Conservation (phyloP, 2,329 filamentous ascomycete genomes). For the Fusarium nodosum region DNA sequence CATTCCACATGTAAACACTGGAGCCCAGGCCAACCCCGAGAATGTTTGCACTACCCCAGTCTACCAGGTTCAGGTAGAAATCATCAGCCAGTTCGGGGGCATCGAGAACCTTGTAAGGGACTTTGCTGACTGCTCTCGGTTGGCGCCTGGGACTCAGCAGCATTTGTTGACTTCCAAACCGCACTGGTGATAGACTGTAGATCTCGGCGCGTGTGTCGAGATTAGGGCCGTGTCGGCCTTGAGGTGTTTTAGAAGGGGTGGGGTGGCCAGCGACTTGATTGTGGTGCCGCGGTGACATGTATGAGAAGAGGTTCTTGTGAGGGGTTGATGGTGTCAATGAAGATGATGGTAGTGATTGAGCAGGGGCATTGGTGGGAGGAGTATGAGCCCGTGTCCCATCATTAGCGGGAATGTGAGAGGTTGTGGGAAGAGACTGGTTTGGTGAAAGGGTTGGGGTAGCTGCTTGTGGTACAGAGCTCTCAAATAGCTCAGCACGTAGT, state of each 20-base stretch:
- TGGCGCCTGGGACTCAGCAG: conserved; percentile 90
- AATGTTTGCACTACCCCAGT: conserved; percentile 97
- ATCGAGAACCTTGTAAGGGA: conserved; percentile 97
- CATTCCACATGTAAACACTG: conserved; percentile 99
- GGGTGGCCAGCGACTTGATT: conserved; percentile 81
- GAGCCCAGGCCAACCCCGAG: conserved; percentile 92
- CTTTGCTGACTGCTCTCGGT: conserved; percentile 91
- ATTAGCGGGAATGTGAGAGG: conserved; percentile 66
- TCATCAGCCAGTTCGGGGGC: conserved; percentile 96
- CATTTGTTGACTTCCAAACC: conserved; percentile 93
- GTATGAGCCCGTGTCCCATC: conserved; percentile 83
- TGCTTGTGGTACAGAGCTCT: conserved; percentile 86
- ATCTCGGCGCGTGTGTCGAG: conserved; percentile 91
- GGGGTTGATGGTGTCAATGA: conserved; percentile 92
- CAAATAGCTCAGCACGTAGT: conserved; percentile 92
- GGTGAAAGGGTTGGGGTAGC: conserved; percentile 74
- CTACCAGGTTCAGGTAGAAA: conserved; percentile 96
- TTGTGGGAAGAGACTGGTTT: conserved; percentile 65
- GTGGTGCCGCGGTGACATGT: conserved; percentile 81
- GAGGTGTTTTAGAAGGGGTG: conserved; percentile 89
- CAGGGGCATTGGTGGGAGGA: conserved; percentile 76
- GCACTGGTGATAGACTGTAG: conserved; percentile 94
- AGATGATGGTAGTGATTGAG: conserved; percentile 75
- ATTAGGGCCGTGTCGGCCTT: conserved; percentile 88
- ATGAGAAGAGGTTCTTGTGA: conserved; percentile 96